Evolutionary conservation across 148 eudicot species (phyloP).

Genomic region (Vaccinium darrowii): DNA sequence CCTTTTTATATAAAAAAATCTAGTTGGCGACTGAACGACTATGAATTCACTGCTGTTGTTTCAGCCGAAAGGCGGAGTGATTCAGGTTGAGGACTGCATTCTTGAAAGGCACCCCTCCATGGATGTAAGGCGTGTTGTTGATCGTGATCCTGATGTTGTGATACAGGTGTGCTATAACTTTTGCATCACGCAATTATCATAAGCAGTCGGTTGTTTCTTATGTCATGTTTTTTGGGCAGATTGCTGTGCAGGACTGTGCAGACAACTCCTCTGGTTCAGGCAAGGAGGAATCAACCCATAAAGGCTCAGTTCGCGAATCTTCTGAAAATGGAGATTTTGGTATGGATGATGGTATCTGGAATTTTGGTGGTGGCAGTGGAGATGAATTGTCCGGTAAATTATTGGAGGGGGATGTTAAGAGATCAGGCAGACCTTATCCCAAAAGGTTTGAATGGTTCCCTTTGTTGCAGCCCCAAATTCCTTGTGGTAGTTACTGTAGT

Average conservation of each 20-base stretch:
- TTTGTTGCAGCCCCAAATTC: neutral
- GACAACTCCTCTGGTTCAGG: slow-evolving; percentile 18
- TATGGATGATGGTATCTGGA: slow-evolving; percentile 16
- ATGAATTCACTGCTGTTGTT: neutral
- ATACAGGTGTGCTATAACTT: slow-evolving; percentile 27
- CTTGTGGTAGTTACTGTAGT: neutral
- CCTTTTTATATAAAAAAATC: neutral
- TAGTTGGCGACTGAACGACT: neutral
- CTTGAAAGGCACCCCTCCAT: slow-evolving; percentile 31
- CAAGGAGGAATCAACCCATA: slow-evolving; percentile 10
- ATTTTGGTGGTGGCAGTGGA: slow-evolving; percentile 20
- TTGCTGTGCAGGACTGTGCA: slow-evolving; percentile 22
- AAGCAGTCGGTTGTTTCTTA: slow-evolving; percentile 11
- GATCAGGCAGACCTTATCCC: slow-evolving; percentile 9
- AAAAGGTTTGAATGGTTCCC: slow-evolving; percentile 20
- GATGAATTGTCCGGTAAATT: slow-evolving; percentile 25
- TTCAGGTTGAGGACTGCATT: slow-evolving; percentile 28
- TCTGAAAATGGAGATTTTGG: slow-evolving; percentile 23
- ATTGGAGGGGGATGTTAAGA: slow-evolving; percentile 12
- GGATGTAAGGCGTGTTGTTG: slow-evolving; percentile 16
- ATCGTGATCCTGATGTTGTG: slow-evolving; percentile 34
- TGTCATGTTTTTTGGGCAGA: slow-evolving; percentile 20
- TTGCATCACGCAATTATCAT: neutral
- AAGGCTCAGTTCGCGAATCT: slow-evolving; percentile 13
- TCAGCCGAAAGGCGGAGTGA: slow-evolving; percentile 30